Conservation (phyloP, 805 yeast genomes). For the Metschnikowia matae region DNA sequence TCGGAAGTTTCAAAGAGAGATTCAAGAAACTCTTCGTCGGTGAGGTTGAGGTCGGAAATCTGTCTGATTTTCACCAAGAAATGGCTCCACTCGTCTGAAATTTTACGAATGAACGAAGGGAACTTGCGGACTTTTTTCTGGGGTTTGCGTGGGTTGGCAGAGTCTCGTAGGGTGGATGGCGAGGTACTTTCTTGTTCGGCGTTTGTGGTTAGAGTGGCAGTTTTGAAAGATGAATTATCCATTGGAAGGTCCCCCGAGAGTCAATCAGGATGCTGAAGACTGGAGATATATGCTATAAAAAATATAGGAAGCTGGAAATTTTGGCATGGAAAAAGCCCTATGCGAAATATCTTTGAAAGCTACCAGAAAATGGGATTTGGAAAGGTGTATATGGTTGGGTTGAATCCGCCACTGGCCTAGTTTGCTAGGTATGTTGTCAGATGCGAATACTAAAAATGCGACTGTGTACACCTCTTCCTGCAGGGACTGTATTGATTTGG, state of each 20-base stretch:
- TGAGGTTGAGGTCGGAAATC: constrained; percentile 47
- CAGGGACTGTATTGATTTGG: neutral
- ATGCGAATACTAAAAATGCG: constrained; percentile 2
- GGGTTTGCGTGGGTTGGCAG: neutral
- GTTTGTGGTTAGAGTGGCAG: constrained; percentile 12
- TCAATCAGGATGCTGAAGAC: neutral
- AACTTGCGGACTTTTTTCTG: constrained; percentile 14
- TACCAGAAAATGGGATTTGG: neutral
- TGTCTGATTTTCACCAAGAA: constrained; percentile 33
- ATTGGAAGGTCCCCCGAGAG: constrained; percentile 7
- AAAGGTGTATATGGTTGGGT: neutral
- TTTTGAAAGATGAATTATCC: constrained; percentile 12
- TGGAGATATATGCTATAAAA: neutral
- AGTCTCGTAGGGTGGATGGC: constrained; percentile 6
- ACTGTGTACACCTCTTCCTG: constrained; percentile 1
- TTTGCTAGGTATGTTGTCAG: neutral
- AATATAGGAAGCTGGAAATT: neutral
- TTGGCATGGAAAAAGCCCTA: neutral
- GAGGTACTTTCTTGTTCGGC: constrained; percentile 9
- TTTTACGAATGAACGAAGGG: constrained; percentile 31
- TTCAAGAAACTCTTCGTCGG: constrained; percentile 46
- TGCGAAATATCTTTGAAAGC: neutral
- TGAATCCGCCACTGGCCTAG: neutral
- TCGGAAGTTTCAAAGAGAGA: constrained; percentile 46
- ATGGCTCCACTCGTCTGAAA: constrained; percentile 37